Conservation (phyloP, 108 stramenopile genomes). For the Cyclostephanos tholiformis region DNA sequence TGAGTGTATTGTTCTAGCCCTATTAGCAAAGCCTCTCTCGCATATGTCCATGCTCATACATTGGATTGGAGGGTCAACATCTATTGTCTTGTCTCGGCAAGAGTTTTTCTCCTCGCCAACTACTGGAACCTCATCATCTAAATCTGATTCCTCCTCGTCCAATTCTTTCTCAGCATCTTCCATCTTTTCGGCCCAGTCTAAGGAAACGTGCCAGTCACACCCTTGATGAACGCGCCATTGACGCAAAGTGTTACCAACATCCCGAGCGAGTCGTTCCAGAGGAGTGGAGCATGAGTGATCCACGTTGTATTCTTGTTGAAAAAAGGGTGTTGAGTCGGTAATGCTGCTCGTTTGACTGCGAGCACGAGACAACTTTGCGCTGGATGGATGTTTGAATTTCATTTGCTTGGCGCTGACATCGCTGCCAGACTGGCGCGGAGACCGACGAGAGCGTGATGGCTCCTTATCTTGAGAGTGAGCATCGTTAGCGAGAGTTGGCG, state of each 20-base stretch:
- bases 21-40: conserved; percentile 28
- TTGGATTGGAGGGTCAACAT: background rate
- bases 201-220: conserved; percentile 75
- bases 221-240: conserved; percentile 80
- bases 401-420: conserved; percentile 6
- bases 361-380: background rate
- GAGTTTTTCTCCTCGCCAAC: conserved; percentile 22
- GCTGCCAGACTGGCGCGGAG: conserved; percentile 4
- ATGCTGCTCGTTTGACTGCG: conserved; percentile 12
- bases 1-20: conserved; percentile 18
- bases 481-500: background rate
- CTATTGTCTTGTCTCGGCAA: background rate
- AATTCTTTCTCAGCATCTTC: conserved; percentile 6
- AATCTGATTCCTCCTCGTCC: background rate
- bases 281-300: conserved; percentile 87
- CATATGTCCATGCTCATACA: conserved; percentile 48
- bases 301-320: conserved; percentile 75
- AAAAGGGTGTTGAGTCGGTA: conserved; percentile 14
- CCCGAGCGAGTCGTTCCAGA: conserved; percentile 77
- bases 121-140: background rate
- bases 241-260: conserved; percentile 75
- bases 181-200: conserved; percentile 38
- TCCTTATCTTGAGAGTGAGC: background rate
- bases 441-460: background rate
- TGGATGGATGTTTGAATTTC: conserved; percentile 13